These are phyloP conservation scores for Citrus australasica DNA, from an alignment of 345 rosid species.

Conservation along the genomic window DNA sequence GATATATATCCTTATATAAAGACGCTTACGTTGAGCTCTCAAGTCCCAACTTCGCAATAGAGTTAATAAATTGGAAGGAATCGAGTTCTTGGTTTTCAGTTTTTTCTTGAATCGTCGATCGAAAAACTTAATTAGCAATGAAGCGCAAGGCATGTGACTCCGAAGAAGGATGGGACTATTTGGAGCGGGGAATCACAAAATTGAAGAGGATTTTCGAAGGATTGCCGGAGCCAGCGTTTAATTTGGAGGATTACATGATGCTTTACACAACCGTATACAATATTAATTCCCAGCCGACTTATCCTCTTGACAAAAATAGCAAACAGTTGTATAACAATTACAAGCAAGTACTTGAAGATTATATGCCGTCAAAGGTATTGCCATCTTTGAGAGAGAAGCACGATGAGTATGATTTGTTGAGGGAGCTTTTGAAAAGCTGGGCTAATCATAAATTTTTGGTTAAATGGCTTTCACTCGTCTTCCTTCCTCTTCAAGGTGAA, in stretches of 20 bases:
- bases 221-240: slow-evolving; percentile 47
- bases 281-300: slow-evolving; percentile 75
- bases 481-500: slow-evolving; percentile 72
- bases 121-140: slow-evolving; percentile 24
- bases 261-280: slow-evolving; percentile 70
- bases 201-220: slow-evolving; percentile 80
- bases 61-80: too few relatives aligned
- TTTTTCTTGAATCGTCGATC: too few relatives aligned
- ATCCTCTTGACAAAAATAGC: slow-evolving; percentile 54
- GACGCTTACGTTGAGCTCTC: too few relatives aligned
- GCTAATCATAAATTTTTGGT: slow-evolving; percentile 84
- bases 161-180: slow-evolving; percentile 82
- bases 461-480: slow-evolving; percentile 81
- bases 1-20: too few relatives aligned
- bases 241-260: slow-evolving; percentile 74
- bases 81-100: too few relatives aligned
- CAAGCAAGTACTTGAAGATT: slow-evolving; percentile 59
- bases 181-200: slow-evolving; percentile 75
- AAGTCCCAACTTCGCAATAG: too few relatives aligned
- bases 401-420: slow-evolving; percentile 65
- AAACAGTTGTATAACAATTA: slow-evolving; percentile 85
- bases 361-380: slow-evolving; percentile 64
- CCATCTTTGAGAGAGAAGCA: slow-evolving; percentile 73
- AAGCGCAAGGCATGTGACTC: slow-evolving; percentile 58
- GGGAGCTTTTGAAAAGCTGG: slow-evolving; percentile 84